phyloP scores from a whole-genome alignment of 768 basidiomycete species.

The Agaricus blazei region DNA sequence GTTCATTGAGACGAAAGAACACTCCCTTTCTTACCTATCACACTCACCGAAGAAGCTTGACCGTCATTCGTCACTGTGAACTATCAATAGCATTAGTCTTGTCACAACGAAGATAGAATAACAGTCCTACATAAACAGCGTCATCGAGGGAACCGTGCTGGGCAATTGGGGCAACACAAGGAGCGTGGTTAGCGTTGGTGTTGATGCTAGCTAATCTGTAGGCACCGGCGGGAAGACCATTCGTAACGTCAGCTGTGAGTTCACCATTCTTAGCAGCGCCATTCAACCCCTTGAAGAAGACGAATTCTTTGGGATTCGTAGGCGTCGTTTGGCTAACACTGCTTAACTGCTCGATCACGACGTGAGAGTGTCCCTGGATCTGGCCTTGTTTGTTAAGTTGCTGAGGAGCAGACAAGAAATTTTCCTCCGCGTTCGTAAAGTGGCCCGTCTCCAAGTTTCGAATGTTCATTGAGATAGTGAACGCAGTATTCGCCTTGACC shows the following conservation, averaged over 20 bases:
- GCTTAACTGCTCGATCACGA: constrained; percentile 47
- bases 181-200: constrained; percentile 55
- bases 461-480: constrained; percentile 47
- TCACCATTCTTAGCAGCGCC: constrained; percentile 39
- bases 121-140: constrained; percentile 42
- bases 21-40: not conserved
- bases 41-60: constrained; percentile 4
- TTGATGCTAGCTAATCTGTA: constrained; percentile 62
- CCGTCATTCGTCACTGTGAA: constrained; percentile 14
- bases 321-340: constrained; percentile 38
- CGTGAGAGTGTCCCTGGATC: constrained; percentile 53
- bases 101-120: not conserved
- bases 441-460: constrained; percentile 39
- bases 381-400: constrained; percentile 43
- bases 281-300: constrained; percentile 54
- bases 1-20: not conserved
- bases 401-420: constrained; percentile 53
- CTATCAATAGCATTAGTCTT: constrained; percentile 1
- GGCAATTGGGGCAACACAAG: constrained; percentile 50
- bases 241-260: constrained; percentile 42
- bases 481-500: constrained; percentile 40
- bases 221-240: constrained; percentile 50
- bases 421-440: constrained; percentile 49
- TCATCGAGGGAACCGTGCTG: constrained; percentile 60
- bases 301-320: constrained; percentile 45